Evolutionary conservation across 495 filamentous ascomycete species (phyloP).

Genomic region (Penicillium parvum): DNA sequence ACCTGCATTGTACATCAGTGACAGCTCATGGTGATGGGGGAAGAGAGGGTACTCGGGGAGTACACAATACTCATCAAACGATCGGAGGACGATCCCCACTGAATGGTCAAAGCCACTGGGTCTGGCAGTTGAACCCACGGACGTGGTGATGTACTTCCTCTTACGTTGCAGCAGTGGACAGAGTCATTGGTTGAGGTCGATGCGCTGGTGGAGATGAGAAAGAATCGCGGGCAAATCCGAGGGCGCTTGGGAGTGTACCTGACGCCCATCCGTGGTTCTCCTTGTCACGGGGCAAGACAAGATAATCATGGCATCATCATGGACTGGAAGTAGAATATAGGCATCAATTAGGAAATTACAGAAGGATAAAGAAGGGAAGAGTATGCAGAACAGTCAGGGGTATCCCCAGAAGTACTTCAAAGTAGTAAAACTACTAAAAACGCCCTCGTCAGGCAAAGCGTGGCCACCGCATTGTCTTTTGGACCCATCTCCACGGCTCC

Average conservation of each 20-base stretch:
- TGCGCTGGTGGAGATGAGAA: slow-evolving; percentile 7
- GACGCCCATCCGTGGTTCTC: slow-evolving; percentile 9
- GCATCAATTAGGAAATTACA: no score
- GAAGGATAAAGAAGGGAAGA: no score
- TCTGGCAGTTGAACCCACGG: slow-evolving; percentile 31
- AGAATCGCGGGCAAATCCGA: slow-evolving; percentile 7
- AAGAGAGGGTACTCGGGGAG: no score
- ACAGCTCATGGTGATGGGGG: no score
- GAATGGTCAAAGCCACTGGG: slow-evolving; percentile 24
- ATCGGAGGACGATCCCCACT: slow-evolving; percentile 16
- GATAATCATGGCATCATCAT: no score
- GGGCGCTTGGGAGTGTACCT: slow-evolving; percentile 4
- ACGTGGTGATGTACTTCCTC: slow-evolving; percentile 32
- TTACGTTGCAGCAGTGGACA: slow-evolving; percentile 9
- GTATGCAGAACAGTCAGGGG: neutral
- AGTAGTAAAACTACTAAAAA: no score
- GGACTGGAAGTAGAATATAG: no score
- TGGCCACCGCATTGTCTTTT: slow-evolving; percentile 13
- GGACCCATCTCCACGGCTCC: slow-evolving; percentile 12
- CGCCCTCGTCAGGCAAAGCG: slow-evolving; percentile 17
- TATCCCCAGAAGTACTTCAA: neutral
- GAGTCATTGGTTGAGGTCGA: slow-evolving; percentile 22
- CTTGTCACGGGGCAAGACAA: slow-evolving; percentile 3
- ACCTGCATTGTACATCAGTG: no score
- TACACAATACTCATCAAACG: slow-evolving; percentile 1